Conservation (phyloP, 768 basidiomycete species). For the Mycena crocata region DNA sequence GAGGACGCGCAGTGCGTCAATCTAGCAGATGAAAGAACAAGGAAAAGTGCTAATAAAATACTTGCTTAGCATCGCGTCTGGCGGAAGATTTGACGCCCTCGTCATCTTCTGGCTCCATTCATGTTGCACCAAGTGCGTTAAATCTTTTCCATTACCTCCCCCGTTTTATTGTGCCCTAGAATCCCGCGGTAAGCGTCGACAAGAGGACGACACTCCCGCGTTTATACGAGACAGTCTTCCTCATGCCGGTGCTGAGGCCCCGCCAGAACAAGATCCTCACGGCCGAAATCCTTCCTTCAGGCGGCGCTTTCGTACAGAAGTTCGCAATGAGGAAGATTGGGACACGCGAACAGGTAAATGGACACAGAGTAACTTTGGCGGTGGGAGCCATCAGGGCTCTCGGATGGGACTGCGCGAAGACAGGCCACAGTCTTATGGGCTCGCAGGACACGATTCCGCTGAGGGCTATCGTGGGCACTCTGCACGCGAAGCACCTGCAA, state of each 20-base stretch:
- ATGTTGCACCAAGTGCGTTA: too few species aligned
- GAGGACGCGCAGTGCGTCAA: too few species aligned
- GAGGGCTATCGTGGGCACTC: neutral
- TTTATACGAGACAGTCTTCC: too few species aligned
- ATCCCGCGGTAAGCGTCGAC: too few species aligned
- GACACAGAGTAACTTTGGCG: constrained; percentile 16
- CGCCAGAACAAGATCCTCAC: neutral
- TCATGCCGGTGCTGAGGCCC: neutral
- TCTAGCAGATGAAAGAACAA: too few species aligned
- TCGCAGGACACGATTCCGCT: neutral
- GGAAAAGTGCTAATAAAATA: too few species aligned
- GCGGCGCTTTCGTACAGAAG: constrained; percentile 8
- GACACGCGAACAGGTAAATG: constrained; percentile 11
- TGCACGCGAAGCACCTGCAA: neutral
- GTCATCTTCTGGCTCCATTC: too few species aligned
- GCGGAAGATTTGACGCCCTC: too few species aligned
- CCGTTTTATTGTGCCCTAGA: too few species aligned
- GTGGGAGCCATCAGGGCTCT: constrained; percentile 7
- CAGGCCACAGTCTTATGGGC: constrained; percentile 18
- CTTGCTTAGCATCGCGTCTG: too few species aligned
- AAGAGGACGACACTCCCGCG: too few species aligned
- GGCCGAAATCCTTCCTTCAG: constrained; percentile 5
- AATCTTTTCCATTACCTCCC: too few species aligned
- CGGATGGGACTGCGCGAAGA: constrained; percentile 23
- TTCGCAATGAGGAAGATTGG: constrained; percentile 6